These are phyloP conservation scores for Mesembryanthemum crystallinum DNA, from an alignment of 148 eudicot species.

Conservation along the genomic window DNA sequence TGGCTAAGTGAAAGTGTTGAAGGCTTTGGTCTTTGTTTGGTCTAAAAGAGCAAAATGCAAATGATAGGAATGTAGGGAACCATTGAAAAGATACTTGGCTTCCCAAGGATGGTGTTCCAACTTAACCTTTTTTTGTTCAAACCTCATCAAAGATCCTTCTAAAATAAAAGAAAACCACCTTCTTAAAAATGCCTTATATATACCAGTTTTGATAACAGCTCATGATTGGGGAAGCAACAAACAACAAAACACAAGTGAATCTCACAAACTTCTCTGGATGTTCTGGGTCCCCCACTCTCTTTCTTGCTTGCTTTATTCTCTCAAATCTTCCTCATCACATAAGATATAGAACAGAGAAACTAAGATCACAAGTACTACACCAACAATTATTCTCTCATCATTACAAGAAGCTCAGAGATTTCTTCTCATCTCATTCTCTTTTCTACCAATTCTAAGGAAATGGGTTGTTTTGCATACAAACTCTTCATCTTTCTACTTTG, in stretches of 20 bases:
- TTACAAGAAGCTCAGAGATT: constrained; percentile 21
- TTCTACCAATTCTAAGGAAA: constrained; percentile 39
- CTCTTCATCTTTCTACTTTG: constrained; percentile 42
- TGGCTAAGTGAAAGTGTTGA: constrained; percentile 11
- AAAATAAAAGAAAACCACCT: constrained; percentile 15
- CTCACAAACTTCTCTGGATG: constrained; percentile 34
- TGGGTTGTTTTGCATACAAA: constrained; percentile 41
- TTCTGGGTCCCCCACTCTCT: constrained; percentile 21
- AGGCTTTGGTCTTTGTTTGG: constrained; percentile 32
- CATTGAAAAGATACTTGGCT: constrained; percentile 75
- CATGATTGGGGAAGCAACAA: constrained; percentile 48
- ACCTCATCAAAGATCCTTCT: constrained; percentile 60
- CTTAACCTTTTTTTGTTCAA: constrained; percentile 74
- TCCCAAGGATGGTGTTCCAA: constrained; percentile 67
- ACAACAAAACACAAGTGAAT: constrained; percentile 43
- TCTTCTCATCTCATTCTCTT: constrained; percentile 1
- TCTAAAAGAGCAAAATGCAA: constrained; percentile 50
- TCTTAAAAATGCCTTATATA: neutral
- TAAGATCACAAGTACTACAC: neutral
- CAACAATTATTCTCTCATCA: constrained; percentile 5
- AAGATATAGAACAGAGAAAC: neutral
- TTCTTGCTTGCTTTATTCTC: constrained; percentile 36
- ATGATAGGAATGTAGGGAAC: constrained; percentile 63
- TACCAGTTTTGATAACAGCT: constrained; percentile 27
- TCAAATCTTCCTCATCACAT: constrained; percentile 30